Evolutionary conservation across 148 eudicot species (phyloP).

Genomic region (Cornus suecica): DNA sequence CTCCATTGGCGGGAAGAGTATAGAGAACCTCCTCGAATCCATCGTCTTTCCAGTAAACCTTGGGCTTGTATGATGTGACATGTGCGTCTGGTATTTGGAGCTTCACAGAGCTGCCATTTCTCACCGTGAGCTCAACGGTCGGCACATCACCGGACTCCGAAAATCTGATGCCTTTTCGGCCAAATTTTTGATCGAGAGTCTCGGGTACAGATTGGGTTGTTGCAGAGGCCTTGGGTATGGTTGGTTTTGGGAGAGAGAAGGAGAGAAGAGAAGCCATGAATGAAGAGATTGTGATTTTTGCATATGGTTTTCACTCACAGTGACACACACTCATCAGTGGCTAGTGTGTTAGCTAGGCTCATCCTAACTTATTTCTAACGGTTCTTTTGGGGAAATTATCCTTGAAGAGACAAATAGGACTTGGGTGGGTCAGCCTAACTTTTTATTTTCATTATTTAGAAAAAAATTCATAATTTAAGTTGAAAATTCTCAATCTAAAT

Average conservation of each 20-base stretch:
- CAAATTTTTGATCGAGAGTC: constrained; percentile 69
- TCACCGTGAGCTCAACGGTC: constrained; percentile 60
- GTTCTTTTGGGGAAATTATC: no score
- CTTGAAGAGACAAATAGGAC: no score
- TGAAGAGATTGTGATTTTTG: constrained; percentile 12
- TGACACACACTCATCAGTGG: no score
- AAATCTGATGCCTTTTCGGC: constrained; percentile 78
- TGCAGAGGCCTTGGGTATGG: constrained; percentile 33
- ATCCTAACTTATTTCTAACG: no score
- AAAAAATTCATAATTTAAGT: no score
- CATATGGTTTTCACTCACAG: not conserved
- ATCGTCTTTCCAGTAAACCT: constrained; percentile 88
- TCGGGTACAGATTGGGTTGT: constrained; percentile 27
- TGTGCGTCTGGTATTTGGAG: constrained; percentile 63
- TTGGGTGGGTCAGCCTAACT: no score
- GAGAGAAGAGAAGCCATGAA: constrained; percentile 74
- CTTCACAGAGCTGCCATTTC: constrained; percentile 86
- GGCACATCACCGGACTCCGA: constrained; percentile 34
- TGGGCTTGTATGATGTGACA: constrained; percentile 81
- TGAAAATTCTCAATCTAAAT: no score
- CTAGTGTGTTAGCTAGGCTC: no score
- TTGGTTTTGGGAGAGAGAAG: constrained; percentile 53
- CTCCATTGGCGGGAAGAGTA: constrained; percentile 31
- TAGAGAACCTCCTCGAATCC: constrained; percentile 78
- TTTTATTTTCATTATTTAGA: no score